Evolutionary conservation across 2,329 filamentous ascomycete species (phyloP), one percentile per base, ranked within the genome.

Genomic region (Amphichorda felina): DNA sequence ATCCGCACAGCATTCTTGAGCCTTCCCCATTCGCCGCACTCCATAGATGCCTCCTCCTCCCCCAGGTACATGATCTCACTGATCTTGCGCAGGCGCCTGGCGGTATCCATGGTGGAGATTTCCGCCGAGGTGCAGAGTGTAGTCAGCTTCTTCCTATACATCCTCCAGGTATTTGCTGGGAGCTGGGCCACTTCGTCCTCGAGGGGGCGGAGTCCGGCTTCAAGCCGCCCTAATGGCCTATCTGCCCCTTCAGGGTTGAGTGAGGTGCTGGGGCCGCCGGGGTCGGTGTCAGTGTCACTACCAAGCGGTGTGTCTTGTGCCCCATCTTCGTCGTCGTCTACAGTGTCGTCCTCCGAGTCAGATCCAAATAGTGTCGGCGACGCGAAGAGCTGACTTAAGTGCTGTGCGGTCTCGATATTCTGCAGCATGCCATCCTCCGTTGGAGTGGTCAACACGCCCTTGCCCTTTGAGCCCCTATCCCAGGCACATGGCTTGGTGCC

Each of bases 31-130:
- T 55, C 41, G 1, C 41, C 38, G 10, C 29, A 37, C 9, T 30
- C 33, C 19, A 56, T 38, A 4, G 46, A 46, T 7, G 28, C 38
- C 24, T 46, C 31, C 40, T 58, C 54, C 34, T 58, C 55, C 4
- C 40, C 36, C 5, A 51, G 17, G 14, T 45, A 54, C 5, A 51
- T 36, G 14, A 56, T 47, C 11, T 38, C 42, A 10, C 43, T 40
- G 21, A 57, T 41, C 14, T 37, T 44, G 2, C 21, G 24, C 3
- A 51, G 42, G 4, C 50, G 46, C 21, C 46, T 40, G 9, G 10
- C 28, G n/a, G 16, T 24, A 10, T 24, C 28, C 36, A 48, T 40
- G 7, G 38, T 32, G 13, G 37, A 34, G 5, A 43, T 28, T 2
- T 27, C 18, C 8, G 34, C 33, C 4, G 45, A 37, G 14, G 38